A percentile compares a stretch with the other conserved stretches of the same genome.
phyloP scores from a whole-genome alignment of 805 yeast species.

The Candida xyloterini region DNA sequence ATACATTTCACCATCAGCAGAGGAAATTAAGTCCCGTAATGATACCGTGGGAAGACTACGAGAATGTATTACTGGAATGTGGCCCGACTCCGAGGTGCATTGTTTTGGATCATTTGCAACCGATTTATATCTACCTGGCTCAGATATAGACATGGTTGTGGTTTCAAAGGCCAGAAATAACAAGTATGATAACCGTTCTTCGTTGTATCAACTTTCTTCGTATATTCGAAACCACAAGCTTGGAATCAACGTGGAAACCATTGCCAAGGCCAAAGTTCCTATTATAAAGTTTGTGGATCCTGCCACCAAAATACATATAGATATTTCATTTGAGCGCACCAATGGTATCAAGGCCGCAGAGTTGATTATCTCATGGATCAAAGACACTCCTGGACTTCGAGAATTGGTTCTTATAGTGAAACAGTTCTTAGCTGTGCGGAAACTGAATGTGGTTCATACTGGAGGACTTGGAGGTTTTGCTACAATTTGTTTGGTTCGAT shows the following conservation, averaged over 20 bases:
- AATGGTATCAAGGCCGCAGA: slow-evolving; percentile 83
- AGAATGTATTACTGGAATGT: slow-evolving; percentile 47
- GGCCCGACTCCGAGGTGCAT: slow-evolving; percentile 77
- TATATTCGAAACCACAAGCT: slow-evolving; percentile 57
- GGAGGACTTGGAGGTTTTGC: slow-evolving; percentile 97
- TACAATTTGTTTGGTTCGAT: slow-evolving; percentile 80
- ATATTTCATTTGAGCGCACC: slow-evolving; percentile 82
- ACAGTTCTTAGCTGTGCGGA: slow-evolving; percentile 77
- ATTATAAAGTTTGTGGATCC: slow-evolving; percentile 88
- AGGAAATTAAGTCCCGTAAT: slow-evolving; percentile 68
- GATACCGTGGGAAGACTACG: slow-evolving; percentile 60
- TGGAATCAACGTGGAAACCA: slow-evolving; percentile 75
- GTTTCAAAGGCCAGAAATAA: slow-evolving; percentile 50
- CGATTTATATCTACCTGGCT: slow-evolving; percentile 87
- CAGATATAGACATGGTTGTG: slow-evolving; percentile 93
- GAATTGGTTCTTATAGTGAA: slow-evolving; percentile 80
- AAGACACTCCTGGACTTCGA: slow-evolving; percentile 70
- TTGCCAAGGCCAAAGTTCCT: slow-evolving; percentile 90
- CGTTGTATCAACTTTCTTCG: slow-evolving; percentile 70
- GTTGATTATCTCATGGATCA: slow-evolving; percentile 71
- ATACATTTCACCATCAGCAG: slow-evolving; percentile 79
- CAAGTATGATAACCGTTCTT: slow-evolving; percentile 58
- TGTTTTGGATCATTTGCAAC: slow-evolving; percentile 96
- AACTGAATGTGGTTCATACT: slow-evolving; percentile 78
- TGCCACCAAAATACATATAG: slow-evolving; percentile 67